Evolutionary conservation across 495 filamentous ascomycete genomes (phyloP), one percentile per base, ranked within the genome.

Genomic region (Hypoxylon lienhwacheense): DNA sequence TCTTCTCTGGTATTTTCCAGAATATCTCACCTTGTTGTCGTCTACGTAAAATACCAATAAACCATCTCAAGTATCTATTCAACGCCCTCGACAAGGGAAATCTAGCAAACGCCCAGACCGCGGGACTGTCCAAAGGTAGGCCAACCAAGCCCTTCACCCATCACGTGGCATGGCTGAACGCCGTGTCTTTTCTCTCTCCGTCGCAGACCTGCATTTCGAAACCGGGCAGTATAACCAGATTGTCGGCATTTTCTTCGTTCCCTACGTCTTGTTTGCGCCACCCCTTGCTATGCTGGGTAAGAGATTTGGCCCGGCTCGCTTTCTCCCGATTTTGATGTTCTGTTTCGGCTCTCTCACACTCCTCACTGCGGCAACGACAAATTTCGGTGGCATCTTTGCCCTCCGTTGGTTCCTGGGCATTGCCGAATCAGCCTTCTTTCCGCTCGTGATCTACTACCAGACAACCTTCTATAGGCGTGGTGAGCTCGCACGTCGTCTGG

Each of bases 211-310:
- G 12, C 53, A 77, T 26, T 81, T 90, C 69, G 72, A 77, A 25
- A 63, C 70, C 1, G 78, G 81, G 47, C 79, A 89, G 55, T 90
- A 90, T 70, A 89, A 88, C 63, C 78, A 82, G 15, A 77, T 89
- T 8, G 69, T 90, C 12, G 80, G 77, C 15, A 83, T 90, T 54
- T 91, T 91, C 72, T 90, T 85, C 65, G 72, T 90, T n/a, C 88
- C 87, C 5, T 90, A 87, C 61, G 85, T 89, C 36, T 63, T 89
- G 11, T 84, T 80, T 35, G 86, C 82, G 5, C 85, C 84, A 1
- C 81, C 81, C 1, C 53, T 88, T 35, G 84, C 79, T 5, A 83
- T 91, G 70, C 64, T 86, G 3, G 84, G 83, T 39, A 88, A 90
- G 70, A 85, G 80, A 46, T 83, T 73, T 45, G 83, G 85, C 4